phyloP scores from a whole-genome alignment of 2,329 filamentous ascomycete species.

The Pseudogymnoascus sp. region DNA sequence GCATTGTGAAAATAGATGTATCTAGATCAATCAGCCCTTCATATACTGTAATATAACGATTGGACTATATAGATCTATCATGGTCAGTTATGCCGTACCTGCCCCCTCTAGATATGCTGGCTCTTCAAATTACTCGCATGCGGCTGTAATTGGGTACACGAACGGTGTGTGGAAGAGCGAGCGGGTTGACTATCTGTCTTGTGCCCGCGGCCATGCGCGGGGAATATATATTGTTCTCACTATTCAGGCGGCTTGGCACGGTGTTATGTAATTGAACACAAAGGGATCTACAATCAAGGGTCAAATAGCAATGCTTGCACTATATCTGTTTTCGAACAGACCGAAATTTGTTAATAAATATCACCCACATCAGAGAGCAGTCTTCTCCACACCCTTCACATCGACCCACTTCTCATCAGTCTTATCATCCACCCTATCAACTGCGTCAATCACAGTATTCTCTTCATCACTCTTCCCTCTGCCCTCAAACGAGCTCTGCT shows the following conservation, averaged over 20 bases:
- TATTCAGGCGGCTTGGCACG: too few relatives aligned
- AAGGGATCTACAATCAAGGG: not conserved
- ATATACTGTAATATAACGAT: not conserved
- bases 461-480: conserved; percentile 19
- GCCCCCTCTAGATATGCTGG: too few relatives aligned
- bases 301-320: not conserved
- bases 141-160: too few relatives aligned
- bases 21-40: not conserved
- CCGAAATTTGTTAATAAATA: not conserved
- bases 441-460: conserved; percentile 1
- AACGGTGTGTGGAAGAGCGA: too few relatives aligned
- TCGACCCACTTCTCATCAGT: not conserved
- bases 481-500: conserved; percentile 16
- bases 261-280: too few relatives aligned
- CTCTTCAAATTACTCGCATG: too few relatives aligned
- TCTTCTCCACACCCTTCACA: not conserved
- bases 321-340: not conserved
- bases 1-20: not conserved
- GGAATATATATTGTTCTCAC: too few relatives aligned
- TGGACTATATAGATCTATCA: too few relatives aligned
- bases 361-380: not conserved
- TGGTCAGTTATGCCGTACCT: too few relatives aligned
- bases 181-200: too few relatives aligned
- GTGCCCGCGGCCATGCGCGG: too few relatives aligned
- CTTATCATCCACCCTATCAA: not conserved